Evolutionary conservation across 75 land plant genomes (phyloP), one percentile per base, ranked within the genome.

Genomic region (Adiantum capillusveneris): DNA sequence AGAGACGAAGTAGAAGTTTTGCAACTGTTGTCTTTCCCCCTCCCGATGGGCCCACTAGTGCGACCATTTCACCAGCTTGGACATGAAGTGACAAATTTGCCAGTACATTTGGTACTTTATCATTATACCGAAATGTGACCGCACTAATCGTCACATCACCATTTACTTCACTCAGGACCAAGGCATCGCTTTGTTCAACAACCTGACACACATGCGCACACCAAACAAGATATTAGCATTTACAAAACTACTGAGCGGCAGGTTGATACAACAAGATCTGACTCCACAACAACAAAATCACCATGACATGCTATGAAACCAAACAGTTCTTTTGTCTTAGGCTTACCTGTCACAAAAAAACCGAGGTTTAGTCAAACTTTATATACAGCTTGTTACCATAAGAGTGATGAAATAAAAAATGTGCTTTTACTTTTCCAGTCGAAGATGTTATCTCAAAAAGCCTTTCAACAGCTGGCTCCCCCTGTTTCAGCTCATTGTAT

Each of bases 401-500:
- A n/a, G n/a, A n/a, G n/a, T 34, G 9, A 34, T 34, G 7, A 34
- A 34, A 5, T 5, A 34, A 9, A 34, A 9, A 34, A 34, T 5
- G 37, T 9, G 3, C 9, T 9, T 34, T 34, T 62, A 62, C 75
- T 56, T 72, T 65, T 25, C 37, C 22, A 34, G 60, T 56, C 34
- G 76, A 77, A 31, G 36, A 70, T 48, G 85, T 77, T 48, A 92
- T 61, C 25, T 81, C 86, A 83, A 92, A 83, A 53, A 92, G 68
- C 34, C 95, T 84, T 51, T 92, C 95, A 31, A 92, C 76, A 31
- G 98, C 98, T 56, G 98, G 98, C 50, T 94, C 96, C 41, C 91
- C 98, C 74, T 94, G 80, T 59, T 90, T 94, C 62, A 79, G 66
- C 26, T 94, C 98, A 74, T 94, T 94, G 75, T 86, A 89, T 51